Percentiles rank a stretch among this genome's conserved stretches.
phyloP scores from a whole-genome alignment of 169 alveolate species.

The Cryptosporidium ubiquitum region DNA sequence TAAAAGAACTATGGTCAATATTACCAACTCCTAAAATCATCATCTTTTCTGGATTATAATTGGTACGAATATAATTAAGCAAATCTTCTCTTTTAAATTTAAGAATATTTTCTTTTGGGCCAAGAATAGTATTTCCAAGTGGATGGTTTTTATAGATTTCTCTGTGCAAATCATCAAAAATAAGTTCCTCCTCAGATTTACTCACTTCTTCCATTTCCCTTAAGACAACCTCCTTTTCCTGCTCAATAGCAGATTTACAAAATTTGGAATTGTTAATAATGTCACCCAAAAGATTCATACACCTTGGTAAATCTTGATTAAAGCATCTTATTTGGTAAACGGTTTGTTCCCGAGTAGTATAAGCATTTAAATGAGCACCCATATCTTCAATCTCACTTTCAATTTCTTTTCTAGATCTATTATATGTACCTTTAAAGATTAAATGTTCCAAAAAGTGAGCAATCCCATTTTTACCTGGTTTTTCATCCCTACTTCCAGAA shows the following conservation, averaged over 20 bases:
- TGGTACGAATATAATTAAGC: constrained; percentile 86
- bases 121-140: constrained; percentile 90
- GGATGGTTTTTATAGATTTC: constrained; percentile 72
- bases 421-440: constrained; percentile 94
- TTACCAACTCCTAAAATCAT: constrained; percentile 92
- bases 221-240: constrained; percentile 92
- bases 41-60: constrained; percentile 93
- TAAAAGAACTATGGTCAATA: constrained; percentile 88
- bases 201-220: constrained; percentile 95
- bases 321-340: constrained; percentile 90
- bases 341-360: constrained; percentile 97
- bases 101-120: constrained; percentile 89
- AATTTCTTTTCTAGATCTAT: constrained; percentile 88
- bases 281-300: constrained; percentile 93
- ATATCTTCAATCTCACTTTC: constrained; percentile 95
- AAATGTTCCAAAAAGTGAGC: constrained; percentile 98
- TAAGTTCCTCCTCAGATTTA: constrained; percentile 91
- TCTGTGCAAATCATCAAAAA: constrained; percentile 90
- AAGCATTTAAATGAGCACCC: constrained; percentile 97
- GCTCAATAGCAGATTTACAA: constrained; percentile 86
- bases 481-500: constrained; percentile 95
- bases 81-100: constrained; percentile 88
- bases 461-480: constrained; percentile 91
- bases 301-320: constrained; percentile 85
- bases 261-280: constrained; percentile 90